phyloP scores from a whole-genome alignment of 495 filamentous ascomycete genomes.

The Daldinia vernicosa region DNA sequence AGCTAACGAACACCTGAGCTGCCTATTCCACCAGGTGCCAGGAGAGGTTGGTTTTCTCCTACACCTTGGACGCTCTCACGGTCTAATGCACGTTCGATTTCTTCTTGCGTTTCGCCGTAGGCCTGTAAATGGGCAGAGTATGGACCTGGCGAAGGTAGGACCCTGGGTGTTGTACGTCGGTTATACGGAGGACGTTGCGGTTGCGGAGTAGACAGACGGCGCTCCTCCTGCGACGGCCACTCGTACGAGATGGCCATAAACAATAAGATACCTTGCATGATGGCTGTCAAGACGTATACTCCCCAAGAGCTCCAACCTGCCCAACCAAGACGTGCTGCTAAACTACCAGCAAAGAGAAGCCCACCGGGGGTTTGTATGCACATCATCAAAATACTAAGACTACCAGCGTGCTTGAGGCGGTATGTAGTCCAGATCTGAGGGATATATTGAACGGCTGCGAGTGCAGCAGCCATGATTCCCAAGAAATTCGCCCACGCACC shows the following conservation, averaged over 20 bases:
- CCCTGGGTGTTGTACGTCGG: slow-evolving; percentile 42
- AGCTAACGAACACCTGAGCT: slow-evolving; percentile 42
- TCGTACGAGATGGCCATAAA: slow-evolving; percentile 84
- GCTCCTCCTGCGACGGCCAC: slow-evolving; percentile 42
- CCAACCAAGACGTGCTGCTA: slow-evolving; percentile 79
- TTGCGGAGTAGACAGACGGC: slow-evolving; percentile 32
- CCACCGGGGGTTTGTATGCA: slow-evolving; percentile 94
- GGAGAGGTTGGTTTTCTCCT: slow-evolving; percentile 55
- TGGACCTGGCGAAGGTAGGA: slow-evolving; percentile 47
- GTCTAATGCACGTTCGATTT: slow-evolving; percentile 52
- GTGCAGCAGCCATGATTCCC: slow-evolving; percentile 77
- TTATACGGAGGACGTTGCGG: slow-evolving; percentile 42
- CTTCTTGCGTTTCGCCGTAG: slow-evolving; percentile 52
- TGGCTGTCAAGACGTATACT: slow-evolving; percentile 83
- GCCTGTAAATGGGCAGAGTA: slow-evolving; percentile 52
- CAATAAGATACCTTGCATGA: slow-evolving; percentile 84
- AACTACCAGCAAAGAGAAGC: slow-evolving; percentile 85
- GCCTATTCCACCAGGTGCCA: slow-evolving; percentile 51
- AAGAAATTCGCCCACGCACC: slow-evolving; percentile 83
- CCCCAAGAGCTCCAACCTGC: slow-evolving; percentile 96
- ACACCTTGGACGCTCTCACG: slow-evolving; percentile 53
- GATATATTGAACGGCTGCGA: slow-evolving; percentile 89
- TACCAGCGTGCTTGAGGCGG: slow-evolving; percentile 81
- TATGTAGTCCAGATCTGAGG: slow-evolving; percentile 95
- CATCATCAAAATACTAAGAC: slow-evolving; percentile 97